Conservation (phyloP, 2,329 filamentous ascomycete genomes). For the Cadophora sp. region DNA sequence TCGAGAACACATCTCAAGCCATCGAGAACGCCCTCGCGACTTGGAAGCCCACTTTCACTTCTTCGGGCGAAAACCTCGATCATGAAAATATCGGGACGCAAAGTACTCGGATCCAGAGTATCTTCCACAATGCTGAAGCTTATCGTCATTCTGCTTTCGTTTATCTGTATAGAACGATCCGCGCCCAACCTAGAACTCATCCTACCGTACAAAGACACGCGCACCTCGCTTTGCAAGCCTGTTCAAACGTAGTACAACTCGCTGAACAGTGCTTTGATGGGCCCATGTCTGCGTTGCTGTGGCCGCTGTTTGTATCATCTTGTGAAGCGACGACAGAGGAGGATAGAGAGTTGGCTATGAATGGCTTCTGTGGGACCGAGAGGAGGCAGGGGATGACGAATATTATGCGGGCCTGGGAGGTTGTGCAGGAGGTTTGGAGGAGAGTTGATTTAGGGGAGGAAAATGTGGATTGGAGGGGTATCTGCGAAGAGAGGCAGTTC, state of each 20-base stretch:
- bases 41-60: conserved; percentile 59
- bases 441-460: conserved; percentile 50
- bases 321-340: conserved; percentile 60
- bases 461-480: conserved; percentile 54
- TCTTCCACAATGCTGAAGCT: conserved; percentile 55
- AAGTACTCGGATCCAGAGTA: conserved; percentile 41
- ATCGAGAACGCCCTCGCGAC: conserved; percentile 61
- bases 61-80: conserved; percentile 39
- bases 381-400: conserved; percentile 69
- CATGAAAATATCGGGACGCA: background rate
- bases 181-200: conserved; percentile 54
- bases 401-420: conserved; percentile 65
- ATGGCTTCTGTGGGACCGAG: conserved; percentile 59
- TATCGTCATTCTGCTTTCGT: conserved; percentile 56
- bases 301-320: conserved; percentile 68
- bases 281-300: conserved; percentile 68
- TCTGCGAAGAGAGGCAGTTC: conserved; percentile 64
- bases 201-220: conserved; percentile 60
- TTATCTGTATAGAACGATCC: conserved; percentile 49
- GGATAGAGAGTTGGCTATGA: conserved; percentile 58
- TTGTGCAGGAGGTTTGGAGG: conserved; percentile 67
- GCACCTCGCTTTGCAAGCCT: conserved; percentile 58
- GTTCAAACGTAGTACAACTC: conserved; percentile 59
- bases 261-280: conserved; percentile 48
- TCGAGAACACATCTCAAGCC: conserved; percentile 52